Evolutionary conservation across 2,329 filamentous ascomycete genomes (phyloP).

Genomic region (Phialophora verrucosa): DNA sequence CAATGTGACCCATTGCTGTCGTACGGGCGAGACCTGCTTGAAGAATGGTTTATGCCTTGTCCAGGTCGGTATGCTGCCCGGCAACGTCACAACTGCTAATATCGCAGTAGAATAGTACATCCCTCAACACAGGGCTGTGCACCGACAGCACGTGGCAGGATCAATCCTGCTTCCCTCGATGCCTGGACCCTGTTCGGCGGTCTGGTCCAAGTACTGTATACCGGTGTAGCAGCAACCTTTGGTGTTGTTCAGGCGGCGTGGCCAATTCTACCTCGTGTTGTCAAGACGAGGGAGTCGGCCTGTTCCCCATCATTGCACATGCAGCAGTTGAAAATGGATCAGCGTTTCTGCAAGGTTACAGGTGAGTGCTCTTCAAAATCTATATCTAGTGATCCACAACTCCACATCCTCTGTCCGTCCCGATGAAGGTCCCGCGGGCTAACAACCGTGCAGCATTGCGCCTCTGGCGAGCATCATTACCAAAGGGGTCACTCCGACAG

Average conservation of each 20-base stretch:
- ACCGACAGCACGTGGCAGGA: constrained; percentile 25
- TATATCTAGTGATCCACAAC: background rate
- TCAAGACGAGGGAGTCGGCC: constrained; percentile 10
- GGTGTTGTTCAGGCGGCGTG: constrained; percentile 22
- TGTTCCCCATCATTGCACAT: constrained; percentile 14
- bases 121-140: constrained; percentile 18
- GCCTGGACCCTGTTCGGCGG: constrained; percentile 2
- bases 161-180: constrained; percentile 15
- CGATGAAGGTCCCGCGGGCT: background rate
- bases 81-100: background rate
- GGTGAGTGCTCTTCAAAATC: background rate
- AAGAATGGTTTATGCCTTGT: constrained; percentile 16
- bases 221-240: constrained; percentile 14
- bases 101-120: constrained; percentile 11
- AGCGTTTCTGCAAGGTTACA: constrained; percentile 18
- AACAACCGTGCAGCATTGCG: constrained; percentile 7
- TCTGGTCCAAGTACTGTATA: constrained; percentile 14
- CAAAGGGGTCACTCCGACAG: background rate
- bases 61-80: background rate
- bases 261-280: constrained; percentile 24
- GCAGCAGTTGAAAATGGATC: constrained; percentile 21
- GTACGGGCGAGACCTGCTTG: constrained; percentile 6
- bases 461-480: constrained; percentile 18
- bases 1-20: constrained; percentile 19
- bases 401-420: background rate